Base-by-base conservation (phyloP, 495 filamentous ascomycete genomes). In the Penicillium mononematosum region DNA sequence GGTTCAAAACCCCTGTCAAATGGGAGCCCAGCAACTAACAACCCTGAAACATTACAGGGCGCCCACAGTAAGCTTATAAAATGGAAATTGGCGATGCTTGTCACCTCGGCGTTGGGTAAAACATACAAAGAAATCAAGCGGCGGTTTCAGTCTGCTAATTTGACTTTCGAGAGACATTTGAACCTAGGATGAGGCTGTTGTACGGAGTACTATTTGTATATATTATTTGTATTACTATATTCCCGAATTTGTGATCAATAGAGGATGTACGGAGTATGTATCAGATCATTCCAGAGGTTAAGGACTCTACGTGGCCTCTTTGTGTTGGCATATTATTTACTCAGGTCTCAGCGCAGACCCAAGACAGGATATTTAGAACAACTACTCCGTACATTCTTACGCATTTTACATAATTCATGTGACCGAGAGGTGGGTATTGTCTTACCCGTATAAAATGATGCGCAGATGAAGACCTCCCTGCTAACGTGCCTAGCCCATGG, bases 81-180 rank as follows among this genome's bases (percentile, higher is more conserved):
- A 29, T 31, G 38, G 38, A 42, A 39, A 39, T 29, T 9, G 34
- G 8, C 4, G 12, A 51, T 27, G 22, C 49, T 27, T 39, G 49
- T 54, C 31, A 39, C 24, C n/a, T 44, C 25, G 50, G 27, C 41
- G 8, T n/a, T 6, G 2, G 17, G 47, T 20, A 12, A 11, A 31
- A 16, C 10, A 29, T 29, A 31, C n/a, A 46, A 16, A 45, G 36
- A 24, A 24, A 24, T 20, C 25, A 56, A 24, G 16, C 10, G 22
- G 59, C 22, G 8, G 59, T 58, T 61, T 58, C 59, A 58, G 36
- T 25, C 49, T 24, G 44, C 14, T 22, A 27, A 42, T 53, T 53
- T 50, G 22, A 32, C 44, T 48, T 49, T 53, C 14, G 22, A 52
- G 34, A 36, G 48, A 48, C 36, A 14, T 25, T 4, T 39, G 29